Evolutionary conservation across 2,329 filamentous ascomycete genomes (phyloP), one percentile per base, ranked within the genome.

Genomic region (Sporothrix dimorphospora): DNA sequence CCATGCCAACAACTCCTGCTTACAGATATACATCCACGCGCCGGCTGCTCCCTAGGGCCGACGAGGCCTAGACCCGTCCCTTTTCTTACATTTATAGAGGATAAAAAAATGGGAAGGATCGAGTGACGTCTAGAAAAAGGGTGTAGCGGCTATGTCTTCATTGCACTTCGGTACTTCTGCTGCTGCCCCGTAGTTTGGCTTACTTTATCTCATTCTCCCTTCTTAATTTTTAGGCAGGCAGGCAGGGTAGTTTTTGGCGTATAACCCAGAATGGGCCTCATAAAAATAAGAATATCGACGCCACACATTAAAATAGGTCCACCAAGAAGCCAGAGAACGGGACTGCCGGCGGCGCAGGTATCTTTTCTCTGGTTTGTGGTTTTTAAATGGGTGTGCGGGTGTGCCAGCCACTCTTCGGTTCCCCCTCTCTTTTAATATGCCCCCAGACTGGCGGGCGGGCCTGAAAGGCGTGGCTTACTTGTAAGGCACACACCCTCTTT

Each of bases 281-380:
- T 61, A 61, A 65, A 59, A 45, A 45, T 45, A 65, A 24, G 55
- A 40, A 65, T 12, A 19, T 2, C 19, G 38, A 1, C 40, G 16
- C 3, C 59, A 38, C 30, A 3, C 59, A 8, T 7, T 19, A 45
- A 24, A 61, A 61, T 21, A 34, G 30, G 4, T 19, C 21, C 51
- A 55, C 51, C 51, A 45, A 45, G 24, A 45, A 30, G 14, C 34
- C 57, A 67, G 24, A 21, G 24, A 42, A 49, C 63, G 63, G 63
- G 42, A 67, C 63, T 67, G 63, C 63, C 63, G 42, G 63, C 42
- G 63, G 63, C 63, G 63, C 7, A 49, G 63, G 4, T 9, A 12
- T 61, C 6, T 16, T 16, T 55, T 30, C 53, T 55, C 9, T 30
- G 53, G 53, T 47, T 47, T 24, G n/a, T 3, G 45, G 21, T 61